Evolutionary conservation across 139 green algal species (phyloP).

Genomic region (Edaphochlamys debaryana): DNA sequence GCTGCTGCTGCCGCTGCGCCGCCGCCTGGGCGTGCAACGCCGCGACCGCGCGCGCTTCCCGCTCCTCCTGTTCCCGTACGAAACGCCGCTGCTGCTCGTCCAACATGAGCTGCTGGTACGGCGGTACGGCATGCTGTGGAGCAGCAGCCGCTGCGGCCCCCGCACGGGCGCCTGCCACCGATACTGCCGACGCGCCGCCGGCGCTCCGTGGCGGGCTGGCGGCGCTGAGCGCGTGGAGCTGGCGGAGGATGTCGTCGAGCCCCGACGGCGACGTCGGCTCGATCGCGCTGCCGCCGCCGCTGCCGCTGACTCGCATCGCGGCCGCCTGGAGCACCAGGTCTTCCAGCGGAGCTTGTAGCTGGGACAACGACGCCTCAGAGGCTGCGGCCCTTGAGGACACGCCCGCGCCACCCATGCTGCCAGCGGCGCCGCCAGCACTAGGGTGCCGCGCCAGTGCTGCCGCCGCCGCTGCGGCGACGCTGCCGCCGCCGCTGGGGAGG

Average conservation of each 20-base stretch:
- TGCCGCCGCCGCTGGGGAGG: too few relatives aligned
- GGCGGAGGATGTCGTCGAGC: conserved; percentile 9
- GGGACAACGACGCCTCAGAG: background rate
- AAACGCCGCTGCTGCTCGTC: background rate
- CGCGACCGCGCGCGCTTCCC: background rate
- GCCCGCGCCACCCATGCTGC: too few relatives aligned
- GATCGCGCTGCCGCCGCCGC: background rate
- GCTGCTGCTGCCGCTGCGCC: too few relatives aligned
- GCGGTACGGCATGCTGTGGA: background rate
- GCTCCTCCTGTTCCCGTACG: background rate
- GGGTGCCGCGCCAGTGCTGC: too few relatives aligned
- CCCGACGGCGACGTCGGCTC: background rate
- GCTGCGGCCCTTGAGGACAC: too few relatives aligned
- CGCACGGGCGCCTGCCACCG: background rate
- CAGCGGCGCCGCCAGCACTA: background rate
- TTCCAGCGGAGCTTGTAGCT: background rate
- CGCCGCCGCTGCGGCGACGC: background rate
- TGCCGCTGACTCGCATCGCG: too few relatives aligned
- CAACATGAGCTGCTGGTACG: background rate
- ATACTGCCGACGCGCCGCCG: too few relatives aligned
- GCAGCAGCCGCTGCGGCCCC: background rate
- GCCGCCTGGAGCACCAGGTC: background rate
- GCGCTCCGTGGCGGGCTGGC: too few relatives aligned
- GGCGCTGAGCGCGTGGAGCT: background rate
- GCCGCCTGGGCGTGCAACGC: background rate